phyloP scores from a whole-genome alignment of 495 filamentous ascomycete genomes.

The Aspergillus homomorphus region DNA sequence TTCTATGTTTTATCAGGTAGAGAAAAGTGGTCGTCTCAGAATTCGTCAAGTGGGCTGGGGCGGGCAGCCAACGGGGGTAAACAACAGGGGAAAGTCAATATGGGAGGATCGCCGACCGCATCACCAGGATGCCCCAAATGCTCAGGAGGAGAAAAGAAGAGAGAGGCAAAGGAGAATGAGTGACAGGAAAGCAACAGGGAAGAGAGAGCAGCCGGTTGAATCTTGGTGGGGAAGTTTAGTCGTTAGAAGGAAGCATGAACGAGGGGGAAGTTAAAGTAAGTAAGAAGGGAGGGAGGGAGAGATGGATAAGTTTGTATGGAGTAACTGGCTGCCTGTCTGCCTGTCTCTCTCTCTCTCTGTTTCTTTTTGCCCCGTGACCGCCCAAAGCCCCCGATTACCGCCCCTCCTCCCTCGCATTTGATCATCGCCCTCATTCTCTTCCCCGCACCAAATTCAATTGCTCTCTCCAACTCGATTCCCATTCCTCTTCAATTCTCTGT shows the following conservation, averaged over 20 bases:
- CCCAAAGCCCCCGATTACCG: conserved; percentile 20
- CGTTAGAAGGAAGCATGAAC: too few species aligned
- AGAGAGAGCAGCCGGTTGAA: conserved; percentile 6
- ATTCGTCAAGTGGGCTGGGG: conserved; percentile 8
- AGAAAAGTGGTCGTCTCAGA: neutral
- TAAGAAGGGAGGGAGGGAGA: neutral
- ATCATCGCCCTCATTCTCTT: conserved; percentile 9
- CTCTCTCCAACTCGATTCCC: neutral
- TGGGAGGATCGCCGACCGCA: conserved; percentile 8
- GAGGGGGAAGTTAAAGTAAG: neutral
- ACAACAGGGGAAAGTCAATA: conserved; percentile 12
- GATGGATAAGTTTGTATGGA: neutral
- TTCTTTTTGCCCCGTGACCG: conserved; percentile 26
- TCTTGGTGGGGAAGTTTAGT: too few species aligned
- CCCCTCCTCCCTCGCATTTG: neutral
- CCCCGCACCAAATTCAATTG: conserved; percentile 9
- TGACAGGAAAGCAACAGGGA: neutral
- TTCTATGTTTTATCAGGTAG: neutral
- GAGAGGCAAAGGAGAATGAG: neutral
- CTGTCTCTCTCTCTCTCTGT: too few species aligned
- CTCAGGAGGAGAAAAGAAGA: conserved; percentile 1
- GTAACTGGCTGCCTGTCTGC: too few species aligned
- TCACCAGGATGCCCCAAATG: conserved; percentile 19
- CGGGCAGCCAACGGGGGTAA: conserved; percentile 7
- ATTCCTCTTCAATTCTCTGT: neutral